Evolutionary conservation across 208 protist genomes (phyloP).

Genomic region (Leishmania aethiopica): DNA sequence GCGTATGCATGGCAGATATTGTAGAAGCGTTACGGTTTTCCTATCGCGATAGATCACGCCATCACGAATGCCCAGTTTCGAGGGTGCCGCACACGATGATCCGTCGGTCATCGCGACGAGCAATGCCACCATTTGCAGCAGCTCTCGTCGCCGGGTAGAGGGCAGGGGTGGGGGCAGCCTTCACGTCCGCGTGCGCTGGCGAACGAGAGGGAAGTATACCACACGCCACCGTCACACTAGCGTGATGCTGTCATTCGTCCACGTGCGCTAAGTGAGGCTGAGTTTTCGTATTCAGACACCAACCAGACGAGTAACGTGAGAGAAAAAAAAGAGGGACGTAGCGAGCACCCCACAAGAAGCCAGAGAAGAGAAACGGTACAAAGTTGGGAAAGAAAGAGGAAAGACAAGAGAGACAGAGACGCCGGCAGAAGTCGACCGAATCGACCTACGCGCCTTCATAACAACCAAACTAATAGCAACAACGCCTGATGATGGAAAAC

Average conservation of each 20-base stretch:
- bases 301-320: too few species aligned
- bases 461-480: not conserved
- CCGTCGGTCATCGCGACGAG: not conserved
- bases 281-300: not conserved
- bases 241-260: not conserved
- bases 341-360: not conserved
- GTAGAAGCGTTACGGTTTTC: too few species aligned
- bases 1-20: not conserved
- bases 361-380: slow-evolving; percentile 7
- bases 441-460: not conserved
- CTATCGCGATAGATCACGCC: not conserved
- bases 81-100: not conserved
- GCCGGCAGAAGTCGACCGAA: not conserved
- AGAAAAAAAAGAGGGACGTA: not conserved
- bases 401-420: not conserved
- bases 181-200: not conserved
- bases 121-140: not conserved
- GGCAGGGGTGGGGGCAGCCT: not conserved
- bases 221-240: not conserved
- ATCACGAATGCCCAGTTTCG: not conserved
- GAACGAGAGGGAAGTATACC: not conserved
- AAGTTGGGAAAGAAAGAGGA: not conserved
- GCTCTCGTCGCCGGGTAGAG: too few species aligned
- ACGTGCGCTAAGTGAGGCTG: not conserved
- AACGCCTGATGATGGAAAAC: not conserved